Evolutionary conservation across 805 yeast species (phyloP), one percentile per base, ranked within the genome.

Genomic region (Ogataea kodamae): DNA sequence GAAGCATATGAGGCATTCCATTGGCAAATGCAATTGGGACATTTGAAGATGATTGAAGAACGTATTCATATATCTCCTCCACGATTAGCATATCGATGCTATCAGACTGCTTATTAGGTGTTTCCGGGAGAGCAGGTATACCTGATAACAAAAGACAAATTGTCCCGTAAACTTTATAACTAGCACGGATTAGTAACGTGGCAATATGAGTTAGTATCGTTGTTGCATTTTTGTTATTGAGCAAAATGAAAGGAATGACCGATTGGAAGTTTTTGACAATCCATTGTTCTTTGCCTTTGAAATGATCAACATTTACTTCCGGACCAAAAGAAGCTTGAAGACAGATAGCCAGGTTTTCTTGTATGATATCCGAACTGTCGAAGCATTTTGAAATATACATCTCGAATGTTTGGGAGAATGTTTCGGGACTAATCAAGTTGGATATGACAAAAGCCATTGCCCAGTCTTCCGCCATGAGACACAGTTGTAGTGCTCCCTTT

Each of bases 381-480:
- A 58, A 49, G 14, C 40, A 43, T 5, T 30, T 25, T 1, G 38
- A 18, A 1, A 53, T 28, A 38, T 49, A 60, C 9, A 55, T 25
- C 15, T 77, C 66, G 5, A 81, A 78, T 3, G 81, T 71, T 15
- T 54, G 49, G 8, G 45, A 34, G 24, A 55, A 47, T 22, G 67
- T 65, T 3, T 75, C 78, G 13, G 74, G 72, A 3, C 92, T 81
- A 17, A 76, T 61, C 11, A 85, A 56, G 40, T 79, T 72, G 1
- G 94, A 78, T 30, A 89, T 63, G 18, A 87, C 54, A 35, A 90
- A 59, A 0, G 96, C 82, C 56, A 88, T 65, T 0, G 90, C 78
- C 81, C 85, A 89, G 45, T 85, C 84, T 7, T 76, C 72, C 33
- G 74, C 72, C 2, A 70, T 64, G 12, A 88, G 54, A 1, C 92